Conservation (phyloP, 2,329 filamentous ascomycete species). For the Parastagonospora avenae region DNA sequence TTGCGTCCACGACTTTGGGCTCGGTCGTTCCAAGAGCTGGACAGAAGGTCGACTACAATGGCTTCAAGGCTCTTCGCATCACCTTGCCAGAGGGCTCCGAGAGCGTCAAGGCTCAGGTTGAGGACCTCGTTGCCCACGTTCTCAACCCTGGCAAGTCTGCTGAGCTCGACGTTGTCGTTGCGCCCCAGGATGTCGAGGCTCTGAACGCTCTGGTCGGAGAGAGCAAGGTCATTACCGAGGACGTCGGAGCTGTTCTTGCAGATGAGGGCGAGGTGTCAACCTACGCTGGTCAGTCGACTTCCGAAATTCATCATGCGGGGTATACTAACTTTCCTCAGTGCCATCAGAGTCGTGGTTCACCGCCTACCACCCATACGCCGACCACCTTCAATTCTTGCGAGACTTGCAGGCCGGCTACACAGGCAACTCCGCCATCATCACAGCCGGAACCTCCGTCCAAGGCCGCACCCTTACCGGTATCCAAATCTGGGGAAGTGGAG, state of each 20-base stretch:
- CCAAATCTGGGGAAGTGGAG: slow-evolving; percentile 46
- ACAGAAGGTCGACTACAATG: slow-evolving; percentile 43
- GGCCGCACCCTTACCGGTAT: slow-evolving; percentile 43
- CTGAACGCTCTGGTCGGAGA: slow-evolving; percentile 33
- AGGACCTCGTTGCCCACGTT: slow-evolving; percentile 38
- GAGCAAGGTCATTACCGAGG: slow-evolving; percentile 38
- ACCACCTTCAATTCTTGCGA: slow-evolving; percentile 40
- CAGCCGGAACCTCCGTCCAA: slow-evolving; percentile 38
- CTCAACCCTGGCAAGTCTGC: slow-evolving; percentile 36
- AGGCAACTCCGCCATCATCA: slow-evolving; percentile 40
- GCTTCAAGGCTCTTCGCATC: slow-evolving; percentile 44
- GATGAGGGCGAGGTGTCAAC: slow-evolving; percentile 36
- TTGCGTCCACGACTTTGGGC: slow-evolving; percentile 29
- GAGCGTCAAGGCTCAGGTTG: slow-evolving; percentile 34
- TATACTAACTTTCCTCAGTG: slow-evolving; percentile 19
- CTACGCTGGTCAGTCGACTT: slow-evolving; percentile 33
- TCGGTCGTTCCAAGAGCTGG: slow-evolving; percentile 31
- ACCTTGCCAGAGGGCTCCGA: slow-evolving; percentile 20
- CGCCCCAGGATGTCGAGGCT: slow-evolving; percentile 39
- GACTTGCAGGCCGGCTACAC: slow-evolving; percentile 42
- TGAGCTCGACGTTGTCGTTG: slow-evolving; percentile 43
- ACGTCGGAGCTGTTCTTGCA: slow-evolving; percentile 41
- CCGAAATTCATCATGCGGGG: neutral
- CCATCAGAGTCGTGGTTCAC: slow-evolving; percentile 45
- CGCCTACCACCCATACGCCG: slow-evolving; percentile 43